A percentile compares a stretch with the other conserved stretches of the same genome.
These are phyloP conservation scores for Emydomyces testavorans DNA, from an alignment of 2,329 filamentous ascomycete genomes.

Conservation along the genomic window DNA sequence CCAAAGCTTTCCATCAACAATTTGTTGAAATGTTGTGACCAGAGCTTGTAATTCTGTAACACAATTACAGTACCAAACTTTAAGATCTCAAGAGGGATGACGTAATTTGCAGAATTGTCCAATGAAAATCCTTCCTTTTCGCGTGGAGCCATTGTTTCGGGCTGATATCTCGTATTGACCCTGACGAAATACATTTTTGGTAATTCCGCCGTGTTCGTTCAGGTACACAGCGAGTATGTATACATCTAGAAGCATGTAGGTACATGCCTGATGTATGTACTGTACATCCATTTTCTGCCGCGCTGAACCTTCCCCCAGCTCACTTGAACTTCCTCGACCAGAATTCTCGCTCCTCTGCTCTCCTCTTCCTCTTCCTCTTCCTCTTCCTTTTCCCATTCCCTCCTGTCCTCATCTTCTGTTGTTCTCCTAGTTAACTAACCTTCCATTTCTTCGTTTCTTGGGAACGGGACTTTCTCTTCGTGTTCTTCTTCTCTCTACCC, in stretches of 20 bases:
- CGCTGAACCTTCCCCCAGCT: slow-evolving; percentile 2
- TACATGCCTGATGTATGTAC: no score
- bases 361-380: slow-evolving; percentile 10
- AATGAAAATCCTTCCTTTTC: neutral
- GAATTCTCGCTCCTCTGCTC: slow-evolving; percentile 8
- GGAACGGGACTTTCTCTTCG: neutral
- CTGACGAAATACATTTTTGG: no score
- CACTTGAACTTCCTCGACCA: neutral
- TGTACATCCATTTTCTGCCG: no score
- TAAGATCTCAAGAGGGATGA: neutral
- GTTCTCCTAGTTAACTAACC: no score
- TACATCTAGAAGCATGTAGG: neutral
- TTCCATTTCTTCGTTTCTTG: slow-evolving; percentile 8
- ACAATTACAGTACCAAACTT: neutral
- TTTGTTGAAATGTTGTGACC: slow-evolving; percentile 11
- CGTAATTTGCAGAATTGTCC: neutral
- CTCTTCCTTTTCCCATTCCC: neutral
- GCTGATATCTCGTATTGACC: no score
- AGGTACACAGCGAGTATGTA: no score
- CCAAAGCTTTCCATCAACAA: slow-evolving; percentile 1
- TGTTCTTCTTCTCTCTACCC: slow-evolving; percentile 9
- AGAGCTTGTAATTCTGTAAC: slow-evolving; percentile 3
- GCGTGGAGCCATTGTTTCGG: neutral
- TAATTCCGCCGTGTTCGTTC: no score
- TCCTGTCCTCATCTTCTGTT: slow-evolving; percentile 3